A percentile compares a stretch with the other conserved stretches of the same genome.
Evolutionary conservation across 768 basidiomycete genomes (phyloP).

Genomic region (Daedaleopsis sinensis): DNA sequence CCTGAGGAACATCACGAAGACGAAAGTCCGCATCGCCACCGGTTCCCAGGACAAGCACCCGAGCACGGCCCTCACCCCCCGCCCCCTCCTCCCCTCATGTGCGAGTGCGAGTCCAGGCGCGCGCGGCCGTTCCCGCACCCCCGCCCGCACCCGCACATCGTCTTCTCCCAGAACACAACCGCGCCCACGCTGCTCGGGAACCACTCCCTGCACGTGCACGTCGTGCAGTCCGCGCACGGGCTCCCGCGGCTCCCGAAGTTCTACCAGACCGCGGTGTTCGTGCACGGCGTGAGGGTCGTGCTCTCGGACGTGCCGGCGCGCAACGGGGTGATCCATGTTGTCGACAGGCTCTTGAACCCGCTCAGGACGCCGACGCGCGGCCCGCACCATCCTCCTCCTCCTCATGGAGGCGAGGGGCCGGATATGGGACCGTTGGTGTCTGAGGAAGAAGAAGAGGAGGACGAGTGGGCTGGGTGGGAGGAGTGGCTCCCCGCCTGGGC

Average conservation of each 20-base stretch:
- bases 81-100: neutral
- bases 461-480: slow-evolving; percentile 49
- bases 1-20: neutral
- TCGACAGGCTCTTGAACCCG: slow-evolving; percentile 47
- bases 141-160: slow-evolving; percentile 14
- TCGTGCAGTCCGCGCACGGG: slow-evolving; percentile 46
- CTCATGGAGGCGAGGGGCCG: neutral
- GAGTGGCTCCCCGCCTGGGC: slow-evolving; percentile 55
- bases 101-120: too few species aligned
- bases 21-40: neutral
- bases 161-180: slow-evolving; percentile 27
- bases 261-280: slow-evolving; percentile 42
- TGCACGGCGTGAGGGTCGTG: slow-evolving; percentile 42
- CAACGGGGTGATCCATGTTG: slow-evolving; percentile 61
- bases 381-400: neutral
- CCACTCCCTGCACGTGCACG: slow-evolving; percentile 46
- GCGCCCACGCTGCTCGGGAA: slow-evolving; percentile 47
- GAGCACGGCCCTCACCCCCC: neutral
- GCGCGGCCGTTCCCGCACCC: slow-evolving; percentile 4
- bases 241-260: slow-evolving; percentile 34
- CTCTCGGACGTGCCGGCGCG: slow-evolving; percentile 51
- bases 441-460: slow-evolving; percentile 9
- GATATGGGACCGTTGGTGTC: neutral
- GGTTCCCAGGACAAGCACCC: slow-evolving; percentile 5
- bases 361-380: neutral